Evolutionary conservation across 345 rosid species (phyloP), one percentile per base, ranked within the genome.

Genomic region (Acer negundo): DNA sequence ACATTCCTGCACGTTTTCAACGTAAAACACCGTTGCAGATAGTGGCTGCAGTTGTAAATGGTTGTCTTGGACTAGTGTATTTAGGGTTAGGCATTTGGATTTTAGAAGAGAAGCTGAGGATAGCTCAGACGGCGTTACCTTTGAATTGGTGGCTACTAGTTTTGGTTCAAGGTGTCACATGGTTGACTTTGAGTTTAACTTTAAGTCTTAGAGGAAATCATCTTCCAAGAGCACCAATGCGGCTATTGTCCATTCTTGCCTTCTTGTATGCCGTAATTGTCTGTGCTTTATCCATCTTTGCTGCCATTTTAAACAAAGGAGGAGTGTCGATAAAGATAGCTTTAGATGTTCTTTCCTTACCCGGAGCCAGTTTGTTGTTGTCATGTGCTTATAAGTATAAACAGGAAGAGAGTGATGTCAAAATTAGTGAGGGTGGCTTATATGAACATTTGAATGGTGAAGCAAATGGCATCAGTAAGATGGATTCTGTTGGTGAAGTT

Each of bases 151-250:
- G 95, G 97, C 20, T 92, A 13, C 70, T 83, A 11, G 77, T 78
- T 56, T 67, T 90, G 59, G 80, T 88, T 71, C 98, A 89, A 44
- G 98, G 95, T 12, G 68, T 84, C n/a, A 86, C 97, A 75, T 92
- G 95, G 95, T 65, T 88, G 26, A 78, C 82, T 2, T 81, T 93
- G 31, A 86, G 87, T 78, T 64, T 93, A 66, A 80, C 81, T 0
- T 75, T 90, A 6, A 90, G 90, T 47, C 80, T 92, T 17, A 61
- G 75, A 76, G 86, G 86, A 75, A 79, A 75, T 16, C 73, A 68
- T 46, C 79, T 87, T 63, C 81, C 74, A 15, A 87, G 74, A 42
- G 63, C 78, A 11, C 87, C 86, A 0, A 40, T 89, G 83, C 83
- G 87, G 73, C 59, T 89, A 38, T 26, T 90, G 67, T 84, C 92